phyloP scores from a whole-genome alignment of 2,329 filamentous ascomycete species.

The Trichoderma asperellum region DNA sequence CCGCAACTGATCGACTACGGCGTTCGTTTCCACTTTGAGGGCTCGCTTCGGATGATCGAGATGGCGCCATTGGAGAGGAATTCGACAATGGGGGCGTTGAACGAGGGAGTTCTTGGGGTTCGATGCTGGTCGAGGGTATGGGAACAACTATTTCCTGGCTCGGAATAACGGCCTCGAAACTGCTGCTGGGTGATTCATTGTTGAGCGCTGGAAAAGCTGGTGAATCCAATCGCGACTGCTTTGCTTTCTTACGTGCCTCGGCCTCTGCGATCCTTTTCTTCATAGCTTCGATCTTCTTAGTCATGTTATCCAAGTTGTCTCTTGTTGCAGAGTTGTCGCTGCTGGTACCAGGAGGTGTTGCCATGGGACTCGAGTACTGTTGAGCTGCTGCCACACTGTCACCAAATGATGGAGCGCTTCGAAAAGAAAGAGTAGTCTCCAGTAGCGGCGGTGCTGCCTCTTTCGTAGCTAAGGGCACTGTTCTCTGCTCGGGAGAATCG shows the following conservation, averaged over 20 bases:
- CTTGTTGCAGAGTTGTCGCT: conserved; percentile 42
- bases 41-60: conserved; percentile 32
- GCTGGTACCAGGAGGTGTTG: conserved; percentile 45
- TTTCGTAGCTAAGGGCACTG: conserved; percentile 41
- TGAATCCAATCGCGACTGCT: conserved; percentile 40
- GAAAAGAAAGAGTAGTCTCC: conserved; percentile 45
- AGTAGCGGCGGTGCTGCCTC: conserved; percentile 38
- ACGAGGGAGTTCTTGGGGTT: conserved; percentile 2
- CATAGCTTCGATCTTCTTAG: conserved; percentile 64
- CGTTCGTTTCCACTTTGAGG: conserved; percentile 28
- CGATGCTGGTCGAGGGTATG: neutral
- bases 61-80: conserved; percentile 14
- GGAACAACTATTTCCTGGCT: neutral
- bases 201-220: conserved; percentile 38
- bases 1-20: conserved; percentile 40
- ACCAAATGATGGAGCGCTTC: conserved; percentile 51
- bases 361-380: conserved; percentile 46
- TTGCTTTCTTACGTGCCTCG: conserved; percentile 58
- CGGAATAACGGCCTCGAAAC: conserved; percentile 30
- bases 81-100: conserved; percentile 26
- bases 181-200: conserved; percentile 36
- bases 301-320: conserved; percentile 54
- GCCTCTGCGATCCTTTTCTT: conserved; percentile 62
- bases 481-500: conserved; percentile 55
- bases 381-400: conserved; percentile 46